Percentiles rank a stretch among this genome's conserved stretches.
Conservation (phyloP, 2,329 filamentous ascomycete species). For the Ophiostoma montium region DNA sequence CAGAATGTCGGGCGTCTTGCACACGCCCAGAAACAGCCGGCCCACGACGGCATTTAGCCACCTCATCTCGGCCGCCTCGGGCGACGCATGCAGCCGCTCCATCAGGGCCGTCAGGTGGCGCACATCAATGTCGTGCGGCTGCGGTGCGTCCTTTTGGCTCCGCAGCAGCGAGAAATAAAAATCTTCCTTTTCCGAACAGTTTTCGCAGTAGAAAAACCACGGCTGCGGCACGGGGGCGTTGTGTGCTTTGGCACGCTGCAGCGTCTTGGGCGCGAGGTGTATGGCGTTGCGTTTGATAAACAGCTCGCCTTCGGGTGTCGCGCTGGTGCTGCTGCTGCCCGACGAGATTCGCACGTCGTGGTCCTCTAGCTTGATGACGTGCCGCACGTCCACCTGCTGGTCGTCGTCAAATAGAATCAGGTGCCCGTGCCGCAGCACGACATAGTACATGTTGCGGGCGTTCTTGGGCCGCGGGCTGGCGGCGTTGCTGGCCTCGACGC, state of each 20-base stretch:
- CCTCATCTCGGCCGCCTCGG: slow-evolving; percentile 77
- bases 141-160: slow-evolving; percentile 62
- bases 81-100: slow-evolving; percentile 78
- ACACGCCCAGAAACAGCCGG: slow-evolving; percentile 72
- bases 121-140: slow-evolving; percentile 63
- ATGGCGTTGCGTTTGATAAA: slow-evolving; percentile 93
- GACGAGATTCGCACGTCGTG: slow-evolving; percentile 77
- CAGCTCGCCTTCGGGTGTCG: slow-evolving; percentile 78
- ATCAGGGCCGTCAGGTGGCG: slow-evolving; percentile 82
- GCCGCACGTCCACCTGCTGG: slow-evolving; percentile 86
- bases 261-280: slow-evolving; percentile 53
- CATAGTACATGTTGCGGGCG: slow-evolving; percentile 82
- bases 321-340: slow-evolving; percentile 52
- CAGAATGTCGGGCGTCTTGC: slow-evolving; percentile 72
- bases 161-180: slow-evolving; percentile 89
- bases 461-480: slow-evolving; percentile 42
- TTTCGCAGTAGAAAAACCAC: slow-evolving; percentile 90
- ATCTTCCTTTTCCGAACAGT: slow-evolving; percentile 92
- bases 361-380: slow-evolving; percentile 85
- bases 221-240: slow-evolving; percentile 55
- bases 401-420: slow-evolving; percentile 96
- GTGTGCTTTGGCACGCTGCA: slow-evolving; percentile 29
- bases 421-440: slow-evolving; percentile 86
- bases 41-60: slow-evolving; percentile 92
- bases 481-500: slow-evolving; percentile 31